Percentiles rank a stretch among this genome's conserved stretches.
Evolutionary conservation across 2,329 filamentous ascomycete genomes (phyloP).

Genomic region (Thelonectria blattea): DNA sequence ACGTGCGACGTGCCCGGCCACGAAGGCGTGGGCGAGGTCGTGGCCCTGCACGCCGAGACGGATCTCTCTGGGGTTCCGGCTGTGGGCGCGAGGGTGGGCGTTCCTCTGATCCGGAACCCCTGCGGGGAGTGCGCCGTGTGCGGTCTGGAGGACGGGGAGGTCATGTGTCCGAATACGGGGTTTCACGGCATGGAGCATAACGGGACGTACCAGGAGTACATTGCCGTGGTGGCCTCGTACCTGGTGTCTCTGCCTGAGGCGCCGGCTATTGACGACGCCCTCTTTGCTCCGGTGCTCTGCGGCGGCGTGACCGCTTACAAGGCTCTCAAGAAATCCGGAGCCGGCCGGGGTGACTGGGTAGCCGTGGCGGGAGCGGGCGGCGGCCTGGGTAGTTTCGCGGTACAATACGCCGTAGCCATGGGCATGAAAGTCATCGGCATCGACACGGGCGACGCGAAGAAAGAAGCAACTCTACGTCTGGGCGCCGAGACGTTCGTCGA

Average conservation of each 20-base stretch:
- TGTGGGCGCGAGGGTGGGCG: background rate
- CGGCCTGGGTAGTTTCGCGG: conserved; percentile 1
- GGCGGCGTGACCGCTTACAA: conserved; percentile 5
- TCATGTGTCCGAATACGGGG: background rate
- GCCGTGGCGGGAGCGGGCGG: conserved; percentile 2
- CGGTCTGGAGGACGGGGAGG: background rate
- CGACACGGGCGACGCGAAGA: background rate
- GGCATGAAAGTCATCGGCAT: conserved; percentile 4
- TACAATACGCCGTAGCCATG: conserved; percentile 4
- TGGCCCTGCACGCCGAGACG: background rate
- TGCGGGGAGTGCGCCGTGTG: background rate
- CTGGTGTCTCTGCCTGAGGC: background rate
- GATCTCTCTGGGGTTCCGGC: background rate
- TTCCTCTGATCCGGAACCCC: conserved; percentile 1
- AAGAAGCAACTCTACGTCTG: background rate
- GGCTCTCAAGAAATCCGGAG: conserved; percentile 1
- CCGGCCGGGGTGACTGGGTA: conserved; percentile 2
- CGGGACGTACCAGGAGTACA: conserved; percentile 5
- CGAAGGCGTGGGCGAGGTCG: conserved; percentile 4
- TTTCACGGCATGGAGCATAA: conserved; percentile 2
- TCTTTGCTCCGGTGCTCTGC: conserved; percentile 2
- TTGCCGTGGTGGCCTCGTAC: background rate
- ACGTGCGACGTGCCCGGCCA: conserved; percentile 2
- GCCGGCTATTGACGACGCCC: background rate
- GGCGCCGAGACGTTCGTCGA: background rate